Conservation (phyloP, 495 filamentous ascomycete species). For the Neurospora sp. region DNA sequence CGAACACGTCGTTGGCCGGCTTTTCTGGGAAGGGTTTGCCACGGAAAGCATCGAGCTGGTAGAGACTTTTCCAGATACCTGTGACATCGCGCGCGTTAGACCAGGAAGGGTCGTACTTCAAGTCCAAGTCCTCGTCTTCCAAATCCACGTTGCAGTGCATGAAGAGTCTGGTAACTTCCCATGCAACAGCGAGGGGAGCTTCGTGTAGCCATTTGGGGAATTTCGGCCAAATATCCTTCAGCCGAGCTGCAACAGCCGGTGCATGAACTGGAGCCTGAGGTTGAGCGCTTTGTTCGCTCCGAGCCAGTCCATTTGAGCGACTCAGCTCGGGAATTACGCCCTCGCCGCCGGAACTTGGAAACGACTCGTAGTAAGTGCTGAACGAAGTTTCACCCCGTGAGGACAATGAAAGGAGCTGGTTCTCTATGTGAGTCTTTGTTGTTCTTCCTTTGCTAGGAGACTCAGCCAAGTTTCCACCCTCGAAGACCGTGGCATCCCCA, state of each 20-base stretch:
- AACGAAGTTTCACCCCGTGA: neutral
- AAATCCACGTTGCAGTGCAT: conserved; percentile 31
- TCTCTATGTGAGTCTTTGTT: neutral
- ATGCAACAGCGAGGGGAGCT: conserved; percentile 33
- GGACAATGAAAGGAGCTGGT: neutral
- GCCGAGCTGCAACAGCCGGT: conserved; percentile 1
- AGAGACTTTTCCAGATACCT: conserved; percentile 27
- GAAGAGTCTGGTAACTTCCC: conserved; percentile 36
- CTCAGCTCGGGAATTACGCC: neutral
- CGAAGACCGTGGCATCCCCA: neutral
- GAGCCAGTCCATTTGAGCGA: neutral
- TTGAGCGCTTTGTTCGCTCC: neutral
- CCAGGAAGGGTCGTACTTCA: conserved; percentile 29
- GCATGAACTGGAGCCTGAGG: neutral
- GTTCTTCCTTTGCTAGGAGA: neutral
- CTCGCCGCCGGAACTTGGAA: neutral
- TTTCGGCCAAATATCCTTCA: conserved; percentile 23
- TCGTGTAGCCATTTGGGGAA: conserved; percentile 25
- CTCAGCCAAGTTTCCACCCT: neutral
- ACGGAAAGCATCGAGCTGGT: conserved; percentile 18
- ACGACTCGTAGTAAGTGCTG: neutral
- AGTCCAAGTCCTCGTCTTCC: conserved; percentile 8
- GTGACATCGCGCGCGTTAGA: conserved; percentile 15
- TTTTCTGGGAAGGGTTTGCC: conserved; percentile 34
- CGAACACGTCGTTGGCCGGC: conserved; percentile 21